Evolutionary conservation across 1,139 yeast species (phyloP).

Genomic region (Magnusiomyces tetraspermus): DNA sequence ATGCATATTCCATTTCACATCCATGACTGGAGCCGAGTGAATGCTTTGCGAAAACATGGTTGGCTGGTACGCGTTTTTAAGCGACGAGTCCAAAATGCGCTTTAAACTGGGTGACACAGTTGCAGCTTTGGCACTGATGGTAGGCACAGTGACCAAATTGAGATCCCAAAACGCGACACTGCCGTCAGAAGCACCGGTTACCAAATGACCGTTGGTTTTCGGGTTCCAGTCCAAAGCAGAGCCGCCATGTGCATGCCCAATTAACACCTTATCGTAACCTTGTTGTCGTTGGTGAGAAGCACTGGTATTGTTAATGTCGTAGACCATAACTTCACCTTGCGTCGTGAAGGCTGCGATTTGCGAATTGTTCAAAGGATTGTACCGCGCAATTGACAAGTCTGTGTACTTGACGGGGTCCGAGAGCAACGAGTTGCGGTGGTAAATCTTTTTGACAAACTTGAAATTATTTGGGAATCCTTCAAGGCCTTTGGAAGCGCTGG

Average conservation of each 20-base stretch:
- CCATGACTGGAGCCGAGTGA: conserved; percentile 32
- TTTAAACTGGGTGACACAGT: neutral
- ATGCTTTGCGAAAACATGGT: conserved; percentile 5
- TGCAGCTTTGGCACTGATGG: neutral
- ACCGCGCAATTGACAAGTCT: conserved; percentile 48
- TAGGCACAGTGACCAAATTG: conserved; percentile 20
- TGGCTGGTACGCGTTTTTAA: conserved; percentile 44
- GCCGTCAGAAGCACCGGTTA: conserved; percentile 59
- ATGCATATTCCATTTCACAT: conserved; percentile 39
- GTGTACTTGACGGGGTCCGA: neutral
- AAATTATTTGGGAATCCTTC: neutral
- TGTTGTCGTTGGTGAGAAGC: too few relatives aligned
- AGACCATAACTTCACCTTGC: conserved; percentile 61
- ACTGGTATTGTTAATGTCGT: conserved; percentile 19
- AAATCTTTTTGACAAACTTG: neutral
- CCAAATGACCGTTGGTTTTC: conserved; percentile 34
- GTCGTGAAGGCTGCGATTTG: conserved; percentile 73
- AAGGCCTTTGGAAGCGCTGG: neutral
- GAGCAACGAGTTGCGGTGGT: neutral
- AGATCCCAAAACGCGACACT: conserved; percentile 63
- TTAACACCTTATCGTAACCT: conserved; percentile 35
- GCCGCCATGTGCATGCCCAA: conserved; percentile 59
- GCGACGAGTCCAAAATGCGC: neutral
- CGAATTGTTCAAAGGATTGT: conserved; percentile 62
- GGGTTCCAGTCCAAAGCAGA: conserved; percentile 62